Conservation (phyloP, 2,329 filamentous ascomycete species). For the Curvularia eragrostidis region DNA sequence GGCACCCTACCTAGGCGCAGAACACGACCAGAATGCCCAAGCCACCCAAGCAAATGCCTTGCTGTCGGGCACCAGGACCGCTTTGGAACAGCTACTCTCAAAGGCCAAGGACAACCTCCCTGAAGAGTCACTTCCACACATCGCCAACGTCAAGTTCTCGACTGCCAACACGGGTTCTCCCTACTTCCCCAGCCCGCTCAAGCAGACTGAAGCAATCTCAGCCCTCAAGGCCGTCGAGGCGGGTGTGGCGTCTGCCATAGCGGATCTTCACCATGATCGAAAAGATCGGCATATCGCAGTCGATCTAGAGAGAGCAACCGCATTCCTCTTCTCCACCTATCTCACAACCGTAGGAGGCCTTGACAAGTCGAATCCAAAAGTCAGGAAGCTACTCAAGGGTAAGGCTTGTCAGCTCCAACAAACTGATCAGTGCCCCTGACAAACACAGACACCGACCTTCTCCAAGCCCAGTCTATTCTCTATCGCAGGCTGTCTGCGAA, state of each 20-base stretch:
- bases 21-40: slow-evolving; percentile 19
- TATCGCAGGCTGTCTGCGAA: slow-evolving; percentile 78
- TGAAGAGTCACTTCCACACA: slow-evolving; percentile 39
- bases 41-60: slow-evolving; percentile 34
- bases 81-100: slow-evolving; percentile 42
- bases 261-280: slow-evolving; percentile 60
- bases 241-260: slow-evolving; percentile 65
- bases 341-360: slow-evolving; percentile 63
- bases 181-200: slow-evolving; percentile 56
- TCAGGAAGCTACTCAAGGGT: slow-evolving; percentile 57
- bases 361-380: slow-evolving; percentile 51
- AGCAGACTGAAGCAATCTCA: slow-evolving; percentile 60
- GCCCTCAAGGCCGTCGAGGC: slow-evolving; percentile 68
- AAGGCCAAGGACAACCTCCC: slow-evolving; percentile 46
- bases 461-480: slow-evolving; percentile 72
- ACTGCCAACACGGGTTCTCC: slow-evolving; percentile 50
- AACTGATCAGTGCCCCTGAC: slow-evolving; percentile 16
- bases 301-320: slow-evolving; percentile 61
- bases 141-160: slow-evolving; percentile 40
- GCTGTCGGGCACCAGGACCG: slow-evolving; percentile 42
- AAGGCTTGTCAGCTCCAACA: not conserved
- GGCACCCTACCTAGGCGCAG: slow-evolving; percentile 39
- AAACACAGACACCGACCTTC: slow-evolving; percentile 71
- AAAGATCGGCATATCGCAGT: slow-evolving; percentile 55
- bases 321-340: slow-evolving; percentile 66